phyloP scores from a whole-genome alignment of 2,329 filamentous ascomycete genomes.

The Penicillium thymicola region DNA sequence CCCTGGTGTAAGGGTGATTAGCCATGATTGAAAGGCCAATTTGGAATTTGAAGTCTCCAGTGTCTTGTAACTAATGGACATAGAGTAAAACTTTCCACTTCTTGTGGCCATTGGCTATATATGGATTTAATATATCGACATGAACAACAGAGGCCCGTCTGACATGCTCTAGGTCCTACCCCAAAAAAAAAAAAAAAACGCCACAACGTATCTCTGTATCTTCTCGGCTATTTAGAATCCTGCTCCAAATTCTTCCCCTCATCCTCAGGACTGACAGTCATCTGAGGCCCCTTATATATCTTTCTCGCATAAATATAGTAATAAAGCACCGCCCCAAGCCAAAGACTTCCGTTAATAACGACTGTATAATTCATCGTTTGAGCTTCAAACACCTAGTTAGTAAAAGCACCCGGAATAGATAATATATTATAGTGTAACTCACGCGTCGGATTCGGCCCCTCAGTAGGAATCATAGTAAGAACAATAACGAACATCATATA shows the following conservation, averaged over 20 bases:
- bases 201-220: not conserved
- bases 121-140: not conserved
- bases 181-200: too few species aligned
- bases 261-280: constrained; percentile 46
- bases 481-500: constrained; percentile 56
- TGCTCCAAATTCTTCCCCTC: constrained; percentile 12
- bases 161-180: not conserved
- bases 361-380: constrained; percentile 61
- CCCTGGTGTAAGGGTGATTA: not conserved
- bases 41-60: not conserved
- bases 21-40: not conserved
- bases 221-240: not conserved
- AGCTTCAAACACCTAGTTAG: constrained; percentile 22
- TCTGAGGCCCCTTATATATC: constrained; percentile 60
- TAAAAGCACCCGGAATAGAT: not conserved
- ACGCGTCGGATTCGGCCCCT: constrained; percentile 53
- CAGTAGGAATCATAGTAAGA: constrained; percentile 57
- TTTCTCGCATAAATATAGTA: constrained; percentile 57
- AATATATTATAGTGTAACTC: constrained; percentile 16
- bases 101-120: not conserved
- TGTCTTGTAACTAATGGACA: not conserved
- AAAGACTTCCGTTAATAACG: constrained; percentile 57
- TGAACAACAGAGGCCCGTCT: not conserved
- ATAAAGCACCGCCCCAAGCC: constrained; percentile 55
- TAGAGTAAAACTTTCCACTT: not conserved